Conservation (phyloP, 139 green algal species). For the Zygnema cylindricum region DNA sequence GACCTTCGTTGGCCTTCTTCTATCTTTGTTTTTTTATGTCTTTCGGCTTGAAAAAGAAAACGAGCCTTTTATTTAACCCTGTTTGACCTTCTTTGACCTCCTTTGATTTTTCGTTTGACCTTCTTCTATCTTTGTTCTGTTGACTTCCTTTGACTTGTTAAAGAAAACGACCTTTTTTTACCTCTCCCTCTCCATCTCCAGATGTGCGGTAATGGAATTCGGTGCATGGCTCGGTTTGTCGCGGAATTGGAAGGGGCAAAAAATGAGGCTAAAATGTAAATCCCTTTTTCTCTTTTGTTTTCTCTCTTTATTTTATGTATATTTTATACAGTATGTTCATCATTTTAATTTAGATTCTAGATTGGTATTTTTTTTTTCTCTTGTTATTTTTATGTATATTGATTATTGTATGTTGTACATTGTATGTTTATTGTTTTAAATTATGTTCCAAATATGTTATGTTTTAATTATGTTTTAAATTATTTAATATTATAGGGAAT, state of each 20-base stretch:
- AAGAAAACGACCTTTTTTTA: too few relatives aligned
- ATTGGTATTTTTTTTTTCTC: not conserved
- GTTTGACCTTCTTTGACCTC: not conserved
- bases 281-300: too few relatives aligned
- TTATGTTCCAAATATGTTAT: not conserved
- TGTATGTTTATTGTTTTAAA: not conserved
- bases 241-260: constrained; percentile 37
- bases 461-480: not conserved
- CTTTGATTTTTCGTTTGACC: not conserved
- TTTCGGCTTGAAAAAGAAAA: too few relatives aligned
- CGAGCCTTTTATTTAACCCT: too few relatives aligned
- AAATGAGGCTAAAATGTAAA: not conserved
- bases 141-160: too few relatives aligned
- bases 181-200: too few relatives aligned
- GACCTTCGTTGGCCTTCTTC: too few relatives aligned
- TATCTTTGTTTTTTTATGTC: too few relatives aligned
- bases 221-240: constrained; percentile 70
- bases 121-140: too few relatives aligned
- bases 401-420: not conserved
- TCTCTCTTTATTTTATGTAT: too few relatives aligned
- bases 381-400: not conserved
- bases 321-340: not conserved
- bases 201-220: constrained; percentile 99
- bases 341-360: not conserved
- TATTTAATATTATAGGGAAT: not conserved